Evolutionary conservation across 2,329 filamentous ascomycete species (phyloP).

Genomic region (Ilyonectria mors-panacis): DNA sequence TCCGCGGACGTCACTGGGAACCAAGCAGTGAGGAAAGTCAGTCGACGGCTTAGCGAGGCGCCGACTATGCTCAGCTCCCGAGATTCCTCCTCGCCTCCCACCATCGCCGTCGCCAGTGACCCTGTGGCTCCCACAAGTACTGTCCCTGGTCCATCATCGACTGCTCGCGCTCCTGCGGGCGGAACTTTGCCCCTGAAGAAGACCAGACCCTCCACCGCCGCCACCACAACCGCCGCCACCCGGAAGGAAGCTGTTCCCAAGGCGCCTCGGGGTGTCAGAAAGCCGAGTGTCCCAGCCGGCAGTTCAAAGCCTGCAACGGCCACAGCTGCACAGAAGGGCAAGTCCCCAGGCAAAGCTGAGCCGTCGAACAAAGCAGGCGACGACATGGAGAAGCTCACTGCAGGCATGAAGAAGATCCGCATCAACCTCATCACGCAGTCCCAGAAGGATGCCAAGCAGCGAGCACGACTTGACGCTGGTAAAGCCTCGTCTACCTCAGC

Average conservation of each 20-base stretch:
- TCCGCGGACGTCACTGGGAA: conserved; percentile 44
- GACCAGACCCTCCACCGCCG: conserved; percentile 65
- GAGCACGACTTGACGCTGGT: conserved; percentile 46
- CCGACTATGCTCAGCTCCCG: conserved; percentile 53
- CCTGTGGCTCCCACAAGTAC: conserved; percentile 42
- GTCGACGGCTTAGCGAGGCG: conserved; percentile 66
- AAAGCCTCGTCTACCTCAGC: conserved; percentile 30
- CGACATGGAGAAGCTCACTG: conserved; percentile 69
- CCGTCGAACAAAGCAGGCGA: conserved; percentile 43
- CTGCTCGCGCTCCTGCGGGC: conserved; percentile 55
- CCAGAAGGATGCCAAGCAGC: conserved; percentile 68
- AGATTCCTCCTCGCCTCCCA: conserved; percentile 26
- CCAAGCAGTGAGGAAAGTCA: conserved; percentile 53
- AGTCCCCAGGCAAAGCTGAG: conserved; percentile 30
- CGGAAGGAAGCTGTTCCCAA: conserved; percentile 59
- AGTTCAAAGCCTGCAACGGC: conserved; percentile 31
- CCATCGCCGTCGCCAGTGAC: conserved; percentile 18
- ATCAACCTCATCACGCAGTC: conserved; percentile 73
- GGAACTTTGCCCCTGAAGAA: conserved; percentile 71
- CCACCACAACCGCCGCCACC: conserved; percentile 54
- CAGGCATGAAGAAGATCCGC: conserved; percentile 74
- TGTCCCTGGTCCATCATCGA: conserved; percentile 60
- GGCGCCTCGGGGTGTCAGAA: conserved; percentile 56
- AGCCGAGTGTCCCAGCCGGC: conserved; percentile 46
- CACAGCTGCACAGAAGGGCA: conserved; percentile 28